Percentiles rank a stretch among this genome's conserved stretches.
Conservation (phyloP, 2,329 filamentous ascomycete species). For the Ascochyta lentis region DNA sequence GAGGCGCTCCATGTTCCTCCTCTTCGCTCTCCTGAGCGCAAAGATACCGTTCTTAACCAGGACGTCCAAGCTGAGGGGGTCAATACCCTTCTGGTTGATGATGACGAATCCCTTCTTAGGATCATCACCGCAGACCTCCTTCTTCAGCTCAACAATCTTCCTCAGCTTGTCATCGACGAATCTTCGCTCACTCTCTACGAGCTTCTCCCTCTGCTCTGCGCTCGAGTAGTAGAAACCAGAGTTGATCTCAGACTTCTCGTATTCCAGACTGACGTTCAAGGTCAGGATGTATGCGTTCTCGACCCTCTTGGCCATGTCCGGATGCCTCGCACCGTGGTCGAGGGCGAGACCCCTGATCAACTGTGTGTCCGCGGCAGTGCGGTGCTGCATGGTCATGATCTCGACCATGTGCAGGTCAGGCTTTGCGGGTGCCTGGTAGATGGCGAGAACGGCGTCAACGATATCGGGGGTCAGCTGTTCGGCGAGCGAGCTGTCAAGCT, state of each 20-base stretch:
- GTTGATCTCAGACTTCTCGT: constrained; percentile 99
- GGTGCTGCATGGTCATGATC: constrained; percentile 99
- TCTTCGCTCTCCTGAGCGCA: constrained; percentile 90
- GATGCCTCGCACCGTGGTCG: constrained; percentile 94
- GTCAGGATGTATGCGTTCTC: constrained; percentile 96
- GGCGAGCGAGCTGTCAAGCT: constrained; percentile 87
- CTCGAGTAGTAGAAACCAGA: constrained; percentile 98
- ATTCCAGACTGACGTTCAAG: constrained; percentile 95
- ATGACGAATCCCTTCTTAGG: constrained; percentile 95
- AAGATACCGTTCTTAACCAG: constrained; percentile 98
- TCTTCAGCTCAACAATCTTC: constrained; percentile 98
- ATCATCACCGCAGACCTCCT: constrained; percentile 93
- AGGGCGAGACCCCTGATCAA: constrained; percentile 91
- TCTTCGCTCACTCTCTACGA: constrained; percentile 94
- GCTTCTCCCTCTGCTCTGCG: constrained; percentile 95
- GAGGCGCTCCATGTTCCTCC: constrained; percentile 98
- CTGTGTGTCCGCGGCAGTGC: constrained; percentile 92
- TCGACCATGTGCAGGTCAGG: constrained; percentile 99
- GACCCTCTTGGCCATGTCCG: constrained; percentile 96
- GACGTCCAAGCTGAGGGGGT: constrained; percentile 93
- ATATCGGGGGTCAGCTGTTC: constrained; percentile 93
- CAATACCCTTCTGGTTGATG: constrained; percentile 99
- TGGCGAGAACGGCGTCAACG: constrained; percentile 93
- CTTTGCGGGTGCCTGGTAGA: constrained; percentile 87
- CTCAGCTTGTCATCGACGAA: constrained; percentile 96